Base-by-base conservation (phyloP, 2,329 filamentous ascomycete species). In the Clarireedia monteithiana region DNA sequence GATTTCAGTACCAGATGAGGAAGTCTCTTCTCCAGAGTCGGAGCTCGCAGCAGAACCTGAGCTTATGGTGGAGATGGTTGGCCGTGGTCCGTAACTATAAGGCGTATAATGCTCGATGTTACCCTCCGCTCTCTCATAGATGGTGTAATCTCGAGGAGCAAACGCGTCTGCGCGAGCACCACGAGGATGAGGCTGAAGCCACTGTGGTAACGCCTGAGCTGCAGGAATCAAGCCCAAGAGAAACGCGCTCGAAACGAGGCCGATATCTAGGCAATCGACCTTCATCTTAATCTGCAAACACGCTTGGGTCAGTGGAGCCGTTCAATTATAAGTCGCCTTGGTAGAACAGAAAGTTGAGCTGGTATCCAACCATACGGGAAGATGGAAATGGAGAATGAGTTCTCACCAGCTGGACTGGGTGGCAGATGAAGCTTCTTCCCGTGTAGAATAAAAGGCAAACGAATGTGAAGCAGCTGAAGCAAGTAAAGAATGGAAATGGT, bases 261-360 rank as follows among this genome's bases (percentile, higher is more conserved):
- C 52, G 48, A 54, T 26, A 38, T 54, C 46, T 34, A 59, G 23
- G 45, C 46, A 44, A 12, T 56, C 50, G 54, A 55, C 27, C 59
- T 58, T 67, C 66, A 68, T 68, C 26, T 60, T 67, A 60, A 59
- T 38, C 63, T 66, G 36, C 38, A 23, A 36, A 34, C 2, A 17
- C 17, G 47, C 20, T 38, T 4, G 14, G n/a, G n/a, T 55, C 27
- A 55, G 53, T 39, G 47, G 30, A 23, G n/a, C 7, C 4, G 10
- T 12, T 34, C 30, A 34, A 34, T 34, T 34, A 4, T 3, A 34
- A 34, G 9, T 34, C 10, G 5, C 27, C 30, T 34, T 34, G 9
- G 9, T 12, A 34, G 30, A 34, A 34, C 3, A 34, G 30, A 9
- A 34, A 9, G 10, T 12, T 9, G 9, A 34, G 30, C 10, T 34